phyloP scores from a whole-genome alignment of 108 stramenopile genomes.

The Mediolabrus comicus region DNA sequence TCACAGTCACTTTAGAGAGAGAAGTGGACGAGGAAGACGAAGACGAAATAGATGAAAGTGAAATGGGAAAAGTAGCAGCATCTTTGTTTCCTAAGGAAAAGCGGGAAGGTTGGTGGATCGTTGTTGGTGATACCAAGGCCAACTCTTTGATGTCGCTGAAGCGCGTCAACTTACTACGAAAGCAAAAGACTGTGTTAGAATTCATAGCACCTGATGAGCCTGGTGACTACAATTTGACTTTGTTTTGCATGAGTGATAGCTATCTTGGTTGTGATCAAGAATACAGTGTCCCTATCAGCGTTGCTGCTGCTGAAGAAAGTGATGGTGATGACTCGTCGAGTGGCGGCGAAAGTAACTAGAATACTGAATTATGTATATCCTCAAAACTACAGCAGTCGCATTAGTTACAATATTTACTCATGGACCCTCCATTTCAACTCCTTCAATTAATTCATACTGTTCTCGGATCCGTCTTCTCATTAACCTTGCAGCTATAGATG shows the following conservation, averaged over 20 bases:
- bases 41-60: constrained; percentile 74
- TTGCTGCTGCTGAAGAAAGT: constrained; percentile 72
- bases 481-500: neutral
- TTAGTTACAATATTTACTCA: neutral
- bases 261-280: constrained; percentile 98
- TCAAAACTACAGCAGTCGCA: too few species aligned
- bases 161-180: constrained; percentile 76
- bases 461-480: constrained; percentile 5
- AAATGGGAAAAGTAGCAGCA: constrained; percentile 79
- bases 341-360: constrained; percentile 48
- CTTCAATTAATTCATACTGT: constrained; percentile 16
- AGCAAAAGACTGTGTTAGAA: constrained; percentile 75
- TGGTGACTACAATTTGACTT: constrained; percentile 90
- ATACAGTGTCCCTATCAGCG: constrained; percentile 83
- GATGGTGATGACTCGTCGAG: constrained; percentile 58
- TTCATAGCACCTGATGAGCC: constrained; percentile 95
- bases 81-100: constrained; percentile 91
- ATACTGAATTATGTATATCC: neutral
- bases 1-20: constrained; percentile 87
- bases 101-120: constrained; percentile 96
- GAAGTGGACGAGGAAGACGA: constrained; percentile 89
- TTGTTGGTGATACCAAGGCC: constrained; percentile 87
- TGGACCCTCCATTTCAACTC: neutral
- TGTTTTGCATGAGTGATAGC: constrained; percentile 98
- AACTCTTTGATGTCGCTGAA: constrained; percentile 94